These are phyloP conservation scores for Xerocomus nothofagi DNA, from an alignment of 1,284 basidiomycete genomes.

Conservation along the genomic window DNA sequence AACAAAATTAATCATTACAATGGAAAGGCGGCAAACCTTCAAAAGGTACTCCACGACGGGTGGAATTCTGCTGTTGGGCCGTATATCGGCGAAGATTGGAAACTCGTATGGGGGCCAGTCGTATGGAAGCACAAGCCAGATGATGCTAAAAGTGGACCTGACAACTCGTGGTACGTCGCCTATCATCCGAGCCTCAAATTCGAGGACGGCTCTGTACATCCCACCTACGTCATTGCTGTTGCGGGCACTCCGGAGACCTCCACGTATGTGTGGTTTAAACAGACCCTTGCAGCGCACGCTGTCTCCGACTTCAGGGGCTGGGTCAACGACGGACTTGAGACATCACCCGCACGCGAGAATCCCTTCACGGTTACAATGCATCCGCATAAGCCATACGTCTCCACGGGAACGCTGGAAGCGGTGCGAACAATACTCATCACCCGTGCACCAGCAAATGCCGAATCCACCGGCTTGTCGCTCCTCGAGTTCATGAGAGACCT, in stretches of 20 bases:
- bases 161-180: slow-evolving; percentile 22
- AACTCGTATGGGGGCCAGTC: slow-evolving; percentile 19
- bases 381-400: too few relatives aligned
- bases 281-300: slow-evolving; percentile 6
- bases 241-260: slow-evolving; percentile 11
- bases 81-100: neutral
- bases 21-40: slow-evolving; percentile 4
- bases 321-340: slow-evolving; percentile 3
- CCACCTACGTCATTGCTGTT: slow-evolving; percentile 16
- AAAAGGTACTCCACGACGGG: neutral
- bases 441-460: neutral
- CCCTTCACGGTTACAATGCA: too few relatives aligned
- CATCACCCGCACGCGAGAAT: too few relatives aligned
- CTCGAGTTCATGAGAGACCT: slow-evolving; percentile 8
- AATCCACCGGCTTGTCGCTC: slow-evolving; percentile 3
- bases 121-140: slow-evolving; percentile 18
- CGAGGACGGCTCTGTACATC: slow-evolving; percentile 14
- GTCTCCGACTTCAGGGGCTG: slow-evolving; percentile 18
- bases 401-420: neutral
- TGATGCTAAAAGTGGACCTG: slow-evolving; percentile 5
- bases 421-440: slow-evolving; percentile 9
- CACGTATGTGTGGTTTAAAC: neutral
- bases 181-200: slow-evolving; percentile 11
- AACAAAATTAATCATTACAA: neutral
- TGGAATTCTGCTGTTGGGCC: neutral